Base-by-base conservation (phyloP, 139 green algal species). In the Gonium pectorale region DNA sequence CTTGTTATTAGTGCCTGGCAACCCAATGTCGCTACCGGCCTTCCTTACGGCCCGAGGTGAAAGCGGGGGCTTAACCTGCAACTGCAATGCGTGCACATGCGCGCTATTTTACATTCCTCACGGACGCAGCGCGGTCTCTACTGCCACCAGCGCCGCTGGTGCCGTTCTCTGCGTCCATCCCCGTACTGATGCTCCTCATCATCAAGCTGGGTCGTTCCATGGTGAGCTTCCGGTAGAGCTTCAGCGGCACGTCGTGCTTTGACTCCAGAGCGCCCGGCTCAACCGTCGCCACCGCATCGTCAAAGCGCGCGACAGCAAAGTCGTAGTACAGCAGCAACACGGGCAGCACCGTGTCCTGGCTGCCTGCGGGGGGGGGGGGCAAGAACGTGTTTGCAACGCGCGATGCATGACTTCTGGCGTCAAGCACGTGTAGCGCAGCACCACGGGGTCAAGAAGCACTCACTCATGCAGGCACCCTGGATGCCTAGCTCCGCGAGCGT, bases 281-380 rank as follows among this genome's bases (percentile, higher is more conserved):
- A 31, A 86, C 51, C 1, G 66, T 27, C 22, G 67, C 67, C 68
- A 86, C 73, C 38, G 80, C 8, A 56, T 80, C 67, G 43, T 86
- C 80, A 27, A 66, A 60, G 54, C 68, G 73, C 6, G 54, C 37
- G 0, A 68, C 67, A 1, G 17, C 37, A 43, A 86, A 86, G 68
- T 86, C 80, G 52, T 86, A 86, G 69, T 56, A 67, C n/a, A 86
- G 49, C 2, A 68, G 80, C 31, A 86, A 31, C 8, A 40, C 21
- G 3, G 80, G 80, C 54, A 86, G 68, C 9, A 24, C 5, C 22
- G 43, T 56, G 29, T 69, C 73, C 29, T 15, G 5, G 63, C 3
- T 40, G 60, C 6, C 6, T 11, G n/a, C 60, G 0, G 60, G 60
- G 6, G n/a, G n/a, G 60, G 6, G n/a, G 22, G 60, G n/a, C n/a